These are phyloP conservation scores for Pythium aristosporum DNA, from an alignment of 352 stramenopile species.

Conservation along the genomic window DNA sequence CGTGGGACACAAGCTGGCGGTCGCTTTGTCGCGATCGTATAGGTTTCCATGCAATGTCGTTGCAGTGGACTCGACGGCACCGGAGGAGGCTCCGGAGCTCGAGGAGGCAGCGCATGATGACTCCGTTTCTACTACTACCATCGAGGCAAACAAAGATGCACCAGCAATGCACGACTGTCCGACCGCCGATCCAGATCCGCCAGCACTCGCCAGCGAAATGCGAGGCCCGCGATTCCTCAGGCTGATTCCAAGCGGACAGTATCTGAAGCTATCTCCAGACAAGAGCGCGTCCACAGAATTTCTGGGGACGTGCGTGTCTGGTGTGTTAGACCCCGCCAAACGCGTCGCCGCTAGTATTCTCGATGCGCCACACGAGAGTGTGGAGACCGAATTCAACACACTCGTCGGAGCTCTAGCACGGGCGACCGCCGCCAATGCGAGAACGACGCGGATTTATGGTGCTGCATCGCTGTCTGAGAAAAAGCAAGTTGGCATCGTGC, in stretches of 20 bases:
- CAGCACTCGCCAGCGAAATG: too few relatives aligned
- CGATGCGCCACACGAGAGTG: background rate
- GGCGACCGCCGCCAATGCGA: background rate
- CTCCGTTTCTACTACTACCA: background rate
- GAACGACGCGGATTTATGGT: background rate
- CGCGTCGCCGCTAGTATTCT: background rate
- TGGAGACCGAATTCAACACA: background rate
- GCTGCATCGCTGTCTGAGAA: background rate
- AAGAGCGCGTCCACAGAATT: background rate
- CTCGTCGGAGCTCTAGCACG: background rate
- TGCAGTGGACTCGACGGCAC: background rate
- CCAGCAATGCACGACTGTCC: background rate
- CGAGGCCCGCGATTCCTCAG: background rate
- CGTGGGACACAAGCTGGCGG: background rate
- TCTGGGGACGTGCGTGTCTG: background rate
- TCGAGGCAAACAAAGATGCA: background rate
- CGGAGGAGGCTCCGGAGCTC: background rate
- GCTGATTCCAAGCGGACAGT: background rate
- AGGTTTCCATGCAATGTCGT: background rate
- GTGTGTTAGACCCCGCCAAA: background rate
- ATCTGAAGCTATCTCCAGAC: background rate
- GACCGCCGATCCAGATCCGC: background rate
- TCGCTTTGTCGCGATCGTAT: background rate
- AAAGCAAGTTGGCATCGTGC: background rate
- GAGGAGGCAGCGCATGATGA: background rate